A percentile compares a stretch with the other conserved stretches of the same genome.
Evolutionary conservation across 2,329 filamentous ascomycete species (phyloP).

Genomic region (Hypocreales sp.): DNA sequence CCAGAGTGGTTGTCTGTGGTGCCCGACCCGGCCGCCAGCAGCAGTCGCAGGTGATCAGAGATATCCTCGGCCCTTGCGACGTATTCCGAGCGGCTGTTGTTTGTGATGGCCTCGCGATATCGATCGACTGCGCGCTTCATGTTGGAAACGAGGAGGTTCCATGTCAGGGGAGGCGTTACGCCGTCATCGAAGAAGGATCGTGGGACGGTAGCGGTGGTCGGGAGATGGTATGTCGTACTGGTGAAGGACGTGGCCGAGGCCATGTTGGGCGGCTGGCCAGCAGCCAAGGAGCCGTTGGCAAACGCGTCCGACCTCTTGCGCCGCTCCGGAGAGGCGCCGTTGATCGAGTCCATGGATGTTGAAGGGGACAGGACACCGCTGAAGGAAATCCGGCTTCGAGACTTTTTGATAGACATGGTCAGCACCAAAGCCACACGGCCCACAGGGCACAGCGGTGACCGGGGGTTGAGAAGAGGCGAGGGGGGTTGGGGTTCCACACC

Average conservation of each 20-base stretch:
- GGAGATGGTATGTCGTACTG: constrained; percentile 39
- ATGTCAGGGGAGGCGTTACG: constrained; percentile 65
- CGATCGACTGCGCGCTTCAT: constrained; percentile 84
- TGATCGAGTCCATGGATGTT: constrained; percentile 83
- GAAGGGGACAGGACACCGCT: constrained; percentile 66
- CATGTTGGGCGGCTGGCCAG: constrained; percentile 33
- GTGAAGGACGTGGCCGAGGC: constrained; percentile 48
- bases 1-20: constrained; percentile 98
- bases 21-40: constrained; percentile 89
- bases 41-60: constrained; percentile 82
- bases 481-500: constrained; percentile 27
- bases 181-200: constrained; percentile 85
- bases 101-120: constrained; percentile 80
- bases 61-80: constrained; percentile 94
- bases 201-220: constrained; percentile 47
- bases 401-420: constrained; percentile 18
- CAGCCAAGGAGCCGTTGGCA: constrained; percentile 19
- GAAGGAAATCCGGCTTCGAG: constrained; percentile 50
- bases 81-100: constrained; percentile 73
- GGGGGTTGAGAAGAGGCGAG: not conserved
- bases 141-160: constrained; percentile 79
- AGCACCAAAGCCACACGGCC: not conserved
- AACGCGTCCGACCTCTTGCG: constrained; percentile 42
- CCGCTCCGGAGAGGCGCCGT: constrained; percentile 45
- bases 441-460: not conserved